Evolutionary conservation across 106 monocot genomes (phyloP), one percentile per base, ranked within the genome.

Genomic region (Acanthochlamys bracteata): DNA sequence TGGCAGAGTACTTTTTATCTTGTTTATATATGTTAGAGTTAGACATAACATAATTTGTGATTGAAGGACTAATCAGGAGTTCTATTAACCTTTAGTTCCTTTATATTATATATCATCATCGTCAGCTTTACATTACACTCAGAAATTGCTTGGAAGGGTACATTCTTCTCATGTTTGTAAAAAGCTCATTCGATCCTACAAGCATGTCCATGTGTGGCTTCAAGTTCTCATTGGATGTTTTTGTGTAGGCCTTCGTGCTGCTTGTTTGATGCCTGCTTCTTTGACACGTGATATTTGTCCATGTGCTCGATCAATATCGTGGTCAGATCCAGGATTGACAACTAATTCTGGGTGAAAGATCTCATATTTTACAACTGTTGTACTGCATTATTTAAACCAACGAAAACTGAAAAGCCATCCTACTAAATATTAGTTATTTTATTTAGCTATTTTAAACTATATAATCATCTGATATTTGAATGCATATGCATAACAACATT

Each of bases 261-360:
- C 84, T 4, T 87, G 80, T 42, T 51, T 90, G 53, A 67, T 90
- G 65, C 82, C 88, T 45, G 73, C 71, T 14, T 76, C 65, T 42
- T 72, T 96, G 25, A 70, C 88, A 64, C 84, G 78, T 65, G 78
- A 88, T 58, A 65, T 53, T 26, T 71, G 73, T 60, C 87, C 90
- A 65, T 85, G 78, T 85, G 90, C 65, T 66, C 82, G 84, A n/a
- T 96, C 96, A 0, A 88, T 96, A 61, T 82, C 96, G 54, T 96
- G 96, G 96, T 96, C 96, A 53, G 80, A 75, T 73, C 61, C 63
- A 24, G 91, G 91, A 17, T 75, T 88, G 80, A 79, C 91, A 13
- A 67, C 80, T 51, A 88, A 84, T 70, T 79, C 77, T 27, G 91
- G 96, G 95, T 96, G 76, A 19, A 43, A 49, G 40, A 66, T 64